These are phyloP conservation scores for Helenozyma rhizophorensis DNA, from an alignment of 805 yeast genomes.

Conservation along the genomic window DNA sequence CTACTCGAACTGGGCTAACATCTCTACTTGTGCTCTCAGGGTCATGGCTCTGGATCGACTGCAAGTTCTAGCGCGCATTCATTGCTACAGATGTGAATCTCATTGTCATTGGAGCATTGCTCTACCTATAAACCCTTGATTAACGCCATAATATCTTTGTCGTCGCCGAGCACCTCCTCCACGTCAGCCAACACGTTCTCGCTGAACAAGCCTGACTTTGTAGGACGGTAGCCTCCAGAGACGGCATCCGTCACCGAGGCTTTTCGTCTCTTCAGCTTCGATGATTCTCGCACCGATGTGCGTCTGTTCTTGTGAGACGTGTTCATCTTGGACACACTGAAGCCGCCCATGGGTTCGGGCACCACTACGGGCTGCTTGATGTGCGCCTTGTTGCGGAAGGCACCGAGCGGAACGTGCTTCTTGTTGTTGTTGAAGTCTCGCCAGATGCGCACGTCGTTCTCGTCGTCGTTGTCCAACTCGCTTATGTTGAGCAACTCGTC, in stretches of 20 bases:
- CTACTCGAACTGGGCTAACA: no score
- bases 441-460: conserved; percentile 49
- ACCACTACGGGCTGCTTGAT: conserved; percentile 21
- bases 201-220: conserved; percentile 72
- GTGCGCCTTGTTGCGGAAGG: conserved; percentile 69
- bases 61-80: no score
- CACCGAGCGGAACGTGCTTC: conserved; percentile 72
- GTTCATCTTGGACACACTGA: conserved; percentile 23
- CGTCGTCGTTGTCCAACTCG: conserved; percentile 72
- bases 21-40: no score
- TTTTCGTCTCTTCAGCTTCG: conserved; percentile 46
- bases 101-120: no score
- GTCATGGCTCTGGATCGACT: no score
- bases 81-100: no score
- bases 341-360: conserved; percentile 23
- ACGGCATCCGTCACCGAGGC: conserved; percentile 73
- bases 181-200: conserved; percentile 72
- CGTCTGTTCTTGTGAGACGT: conserved; percentile 19
- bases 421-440: conserved; percentile 40
- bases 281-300: no score
- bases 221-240: conserved; percentile 68
- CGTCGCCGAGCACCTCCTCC: conserved; percentile 62
- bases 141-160: conserved; percentile 41
- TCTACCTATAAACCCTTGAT: conserved; percentile 26
- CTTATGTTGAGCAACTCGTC: conserved; percentile 87